phyloP scores from a whole-genome alignment of 345 rosid species.

The Aegle marmelos region DNA sequence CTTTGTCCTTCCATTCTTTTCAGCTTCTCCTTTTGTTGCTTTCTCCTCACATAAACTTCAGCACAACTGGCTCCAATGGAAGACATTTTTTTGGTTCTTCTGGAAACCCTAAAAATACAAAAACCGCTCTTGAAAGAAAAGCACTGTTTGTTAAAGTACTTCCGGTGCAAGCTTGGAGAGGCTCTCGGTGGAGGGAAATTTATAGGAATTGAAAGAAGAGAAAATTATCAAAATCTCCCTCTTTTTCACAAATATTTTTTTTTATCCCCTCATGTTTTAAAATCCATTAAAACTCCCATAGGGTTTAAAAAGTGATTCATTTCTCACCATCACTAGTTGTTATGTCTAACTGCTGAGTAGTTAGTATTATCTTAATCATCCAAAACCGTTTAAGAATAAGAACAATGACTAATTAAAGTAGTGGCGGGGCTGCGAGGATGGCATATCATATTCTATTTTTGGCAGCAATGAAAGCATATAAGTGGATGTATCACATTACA shows the following conservation, averaged over 20 bases:
- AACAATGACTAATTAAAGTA: not conserved
- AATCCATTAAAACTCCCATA: too few species aligned
- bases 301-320: too few species aligned
- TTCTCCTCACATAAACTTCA: slow-evolving; percentile 12
- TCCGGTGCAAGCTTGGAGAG: not conserved
- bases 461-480: not conserved
- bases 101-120: not conserved
- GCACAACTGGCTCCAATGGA: slow-evolving; percentile 25
- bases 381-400: not conserved
- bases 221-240: too few species aligned
- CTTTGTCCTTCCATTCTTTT: slow-evolving; percentile 22
- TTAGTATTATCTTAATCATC: not conserved
- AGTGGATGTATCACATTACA: not conserved
- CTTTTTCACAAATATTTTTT: too few species aligned
- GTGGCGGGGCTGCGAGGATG: not conserved
- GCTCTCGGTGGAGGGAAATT: not conserved
- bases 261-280: too few species aligned
- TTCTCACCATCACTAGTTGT: not conserved
- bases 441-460: not conserved
- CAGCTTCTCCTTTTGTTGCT: slow-evolving; percentile 22
- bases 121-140: not conserved
- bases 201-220: not conserved
- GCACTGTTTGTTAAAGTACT: not conserved
- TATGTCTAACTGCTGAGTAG: not conserved
- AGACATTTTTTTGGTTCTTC: slow-evolving; percentile 12